Conservation (phyloP, 768 basidiomycete species). For the Punctularia strigosozonata region DNA sequence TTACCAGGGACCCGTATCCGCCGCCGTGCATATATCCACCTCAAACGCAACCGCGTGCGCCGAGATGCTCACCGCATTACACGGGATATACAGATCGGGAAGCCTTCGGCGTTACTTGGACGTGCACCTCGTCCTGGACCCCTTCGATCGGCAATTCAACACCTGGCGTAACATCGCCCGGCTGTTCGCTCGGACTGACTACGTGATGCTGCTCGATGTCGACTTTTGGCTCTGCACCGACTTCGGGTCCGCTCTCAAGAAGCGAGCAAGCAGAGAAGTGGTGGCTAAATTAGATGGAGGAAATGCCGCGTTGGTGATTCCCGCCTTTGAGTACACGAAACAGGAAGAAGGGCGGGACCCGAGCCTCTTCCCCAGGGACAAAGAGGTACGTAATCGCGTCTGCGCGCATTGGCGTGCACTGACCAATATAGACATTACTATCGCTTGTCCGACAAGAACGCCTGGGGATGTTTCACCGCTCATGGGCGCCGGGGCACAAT, state of each 20-base stretch:
- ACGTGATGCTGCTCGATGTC: slow-evolving; percentile 85
- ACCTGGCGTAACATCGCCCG: slow-evolving; percentile 84
- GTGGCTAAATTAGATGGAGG: slow-evolving; percentile 45
- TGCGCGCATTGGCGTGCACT: background rate
- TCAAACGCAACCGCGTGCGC: slow-evolving; percentile 27
- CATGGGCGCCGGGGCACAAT: slow-evolving; percentile 72
- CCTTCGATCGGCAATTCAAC: slow-evolving; percentile 78
- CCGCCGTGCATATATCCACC: slow-evolving; percentile 64
- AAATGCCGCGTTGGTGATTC: slow-evolving; percentile 62
- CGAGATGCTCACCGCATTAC: slow-evolving; percentile 47
- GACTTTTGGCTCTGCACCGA: slow-evolving; percentile 82
- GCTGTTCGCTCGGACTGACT: slow-evolving; percentile 72
- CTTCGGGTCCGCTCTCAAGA: slow-evolving; percentile 16
- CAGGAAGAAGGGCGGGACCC: slow-evolving; percentile 53
- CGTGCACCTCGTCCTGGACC: slow-evolving; percentile 76
- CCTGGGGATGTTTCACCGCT: slow-evolving; percentile 63
- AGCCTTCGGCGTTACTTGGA: slow-evolving; percentile 65
- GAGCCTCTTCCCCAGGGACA: slow-evolving; percentile 51
- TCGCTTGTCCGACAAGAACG: slow-evolving; percentile 39
- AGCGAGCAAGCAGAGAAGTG: slow-evolving; percentile 11
- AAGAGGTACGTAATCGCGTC: slow-evolving; percentile 33
- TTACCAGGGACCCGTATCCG: slow-evolving; percentile 82
- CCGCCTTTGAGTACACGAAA: slow-evolving; percentile 72
- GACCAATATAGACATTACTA: slow-evolving; percentile 34
- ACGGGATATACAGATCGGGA: slow-evolving; percentile 54